Evolutionary conservation across 2,329 filamentous ascomycete species (phyloP).

Genomic region (Fusarium palustre): DNA sequence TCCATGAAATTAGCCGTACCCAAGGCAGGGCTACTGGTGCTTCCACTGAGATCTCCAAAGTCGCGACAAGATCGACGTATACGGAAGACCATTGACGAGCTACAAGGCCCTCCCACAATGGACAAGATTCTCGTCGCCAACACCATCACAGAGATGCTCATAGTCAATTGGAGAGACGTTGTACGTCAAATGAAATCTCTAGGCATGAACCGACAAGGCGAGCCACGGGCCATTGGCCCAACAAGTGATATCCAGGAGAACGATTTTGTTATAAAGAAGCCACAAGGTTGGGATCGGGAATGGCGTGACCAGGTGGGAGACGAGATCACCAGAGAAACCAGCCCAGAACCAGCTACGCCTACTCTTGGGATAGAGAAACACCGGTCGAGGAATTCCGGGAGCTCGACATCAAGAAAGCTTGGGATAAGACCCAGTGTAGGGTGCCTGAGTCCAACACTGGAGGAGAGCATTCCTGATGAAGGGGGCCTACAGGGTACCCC

Average conservation of each 20-base stretch:
- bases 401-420: conserved; percentile 40
- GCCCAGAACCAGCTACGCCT: conserved; percentile 55
- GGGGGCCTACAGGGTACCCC: neutral
- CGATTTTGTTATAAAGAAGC: conserved; percentile 54
- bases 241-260: conserved; percentile 49
- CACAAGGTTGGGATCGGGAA: conserved; percentile 50
- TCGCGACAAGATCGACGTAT: conserved; percentile 48
- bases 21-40: conserved; percentile 56
- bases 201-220: conserved; percentile 45
- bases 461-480: conserved; percentile 46
- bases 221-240: conserved; percentile 30
- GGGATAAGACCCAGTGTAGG: conserved; percentile 40
- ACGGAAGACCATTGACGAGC: conserved; percentile 25
- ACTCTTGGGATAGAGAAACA: conserved; percentile 44
- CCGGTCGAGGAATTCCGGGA: conserved; percentile 39
- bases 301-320: conserved; percentile 34
- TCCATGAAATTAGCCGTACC: conserved; percentile 60
- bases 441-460: conserved; percentile 50
- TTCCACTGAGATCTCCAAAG: conserved; percentile 58
- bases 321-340: conserved; percentile 39
- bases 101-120: conserved; percentile 51
- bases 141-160: conserved; percentile 72
- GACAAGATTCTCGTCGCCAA: conserved; percentile 71
- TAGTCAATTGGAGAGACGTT: conserved; percentile 73
- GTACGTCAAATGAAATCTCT: conserved; percentile 69